Percentiles rank a stretch among this genome's conserved stretches.
phyloP scores from a whole-genome alignment of 1,139 yeast species.

The Saccharomyces pastorianus region DNA sequence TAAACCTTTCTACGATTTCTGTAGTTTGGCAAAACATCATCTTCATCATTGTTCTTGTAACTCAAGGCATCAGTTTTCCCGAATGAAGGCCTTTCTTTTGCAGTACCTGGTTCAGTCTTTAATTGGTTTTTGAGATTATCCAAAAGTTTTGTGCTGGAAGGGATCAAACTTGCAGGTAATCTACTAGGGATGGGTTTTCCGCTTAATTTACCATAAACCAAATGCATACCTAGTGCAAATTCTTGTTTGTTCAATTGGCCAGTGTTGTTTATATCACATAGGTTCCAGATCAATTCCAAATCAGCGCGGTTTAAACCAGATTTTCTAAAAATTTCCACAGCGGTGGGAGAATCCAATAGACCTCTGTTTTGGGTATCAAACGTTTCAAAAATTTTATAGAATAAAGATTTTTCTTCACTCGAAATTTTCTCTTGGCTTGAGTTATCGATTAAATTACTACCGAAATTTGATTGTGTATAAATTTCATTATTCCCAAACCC shows the following conservation, averaged over 20 bases:
- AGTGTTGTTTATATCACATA: conserved; percentile 60
- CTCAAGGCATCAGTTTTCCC: conserved; percentile 27
- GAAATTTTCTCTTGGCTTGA: conserved; percentile 61
- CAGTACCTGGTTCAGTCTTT: conserved; percentile 33
- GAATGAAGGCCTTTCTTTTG: conserved; percentile 9
- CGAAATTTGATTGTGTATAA: conserved; percentile 28
- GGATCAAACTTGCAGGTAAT: conserved; percentile 66
- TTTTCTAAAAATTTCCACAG: conserved; percentile 80
- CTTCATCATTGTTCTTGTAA: conserved; percentile 38
- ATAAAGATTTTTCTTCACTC: conserved; percentile 76
- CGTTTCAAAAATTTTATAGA: conserved; percentile 79
- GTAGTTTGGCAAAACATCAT: conserved; percentile 30
- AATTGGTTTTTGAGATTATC: conserved; percentile 52
- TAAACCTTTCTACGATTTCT: conserved; percentile 30
- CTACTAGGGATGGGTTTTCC: conserved; percentile 66
- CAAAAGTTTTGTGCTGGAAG: conserved; percentile 66
- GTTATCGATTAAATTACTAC: conserved; percentile 20
- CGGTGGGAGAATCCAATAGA: conserved; percentile 70
- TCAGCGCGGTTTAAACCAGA: conserved; percentile 82
- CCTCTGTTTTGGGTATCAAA: conserved; percentile 74
- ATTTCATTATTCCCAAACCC: conserved; percentile 37
- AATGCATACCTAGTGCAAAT: conserved; percentile 77
- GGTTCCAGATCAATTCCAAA: conserved; percentile 83
- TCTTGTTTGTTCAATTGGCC: conserved; percentile 72
- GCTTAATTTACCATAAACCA: conserved; percentile 65